These are phyloP conservation scores for Fusarium verticillioides DNA, from an alignment of 2,329 filamentous ascomycete species.

Conservation along the genomic window DNA sequence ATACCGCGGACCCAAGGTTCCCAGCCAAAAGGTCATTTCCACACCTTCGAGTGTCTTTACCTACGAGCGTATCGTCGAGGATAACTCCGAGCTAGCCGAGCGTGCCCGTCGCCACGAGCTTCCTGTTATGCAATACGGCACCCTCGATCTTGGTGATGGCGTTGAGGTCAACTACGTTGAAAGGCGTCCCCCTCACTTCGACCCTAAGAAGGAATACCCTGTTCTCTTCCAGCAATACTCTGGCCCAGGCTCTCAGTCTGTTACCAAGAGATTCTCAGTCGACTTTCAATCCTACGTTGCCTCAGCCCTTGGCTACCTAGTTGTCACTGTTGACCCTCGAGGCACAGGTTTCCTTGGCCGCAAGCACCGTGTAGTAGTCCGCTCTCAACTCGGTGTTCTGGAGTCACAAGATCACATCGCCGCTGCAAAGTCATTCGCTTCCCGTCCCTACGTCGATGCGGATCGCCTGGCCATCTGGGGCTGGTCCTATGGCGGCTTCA, in stretches of 20 bases:
- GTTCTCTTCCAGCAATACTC: conserved; percentile 96
- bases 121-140: conserved; percentile 84
- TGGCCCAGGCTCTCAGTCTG: conserved; percentile 91
- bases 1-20: conserved; percentile 85
- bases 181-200: conserved; percentile 89
- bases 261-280: conserved; percentile 81
- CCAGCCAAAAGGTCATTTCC: conserved; percentile 90
- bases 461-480: conserved; percentile 93
- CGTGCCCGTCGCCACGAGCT: conserved; percentile 81
- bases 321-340: conserved; percentile 92
- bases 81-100: conserved; percentile 76
- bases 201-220: conserved; percentile 85
- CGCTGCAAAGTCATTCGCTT: conserved; percentile 84
- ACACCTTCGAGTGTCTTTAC: conserved; percentile 75
- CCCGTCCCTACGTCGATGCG: conserved; percentile 84
- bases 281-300: conserved; percentile 94
- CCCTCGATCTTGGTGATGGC: conserved; percentile 81
- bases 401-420: conserved; percentile 93
- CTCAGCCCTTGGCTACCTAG: conserved; percentile 86
- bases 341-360: conserved; percentile 93
- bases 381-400: conserved; percentile 84
- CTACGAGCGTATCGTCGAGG: conserved; percentile 79
- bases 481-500: conserved; percentile 97
- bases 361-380: conserved; percentile 81
- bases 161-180: conserved; percentile 80